Conservation (phyloP, 179 eudicot genomes). For the Beta lomatogona region DNA sequence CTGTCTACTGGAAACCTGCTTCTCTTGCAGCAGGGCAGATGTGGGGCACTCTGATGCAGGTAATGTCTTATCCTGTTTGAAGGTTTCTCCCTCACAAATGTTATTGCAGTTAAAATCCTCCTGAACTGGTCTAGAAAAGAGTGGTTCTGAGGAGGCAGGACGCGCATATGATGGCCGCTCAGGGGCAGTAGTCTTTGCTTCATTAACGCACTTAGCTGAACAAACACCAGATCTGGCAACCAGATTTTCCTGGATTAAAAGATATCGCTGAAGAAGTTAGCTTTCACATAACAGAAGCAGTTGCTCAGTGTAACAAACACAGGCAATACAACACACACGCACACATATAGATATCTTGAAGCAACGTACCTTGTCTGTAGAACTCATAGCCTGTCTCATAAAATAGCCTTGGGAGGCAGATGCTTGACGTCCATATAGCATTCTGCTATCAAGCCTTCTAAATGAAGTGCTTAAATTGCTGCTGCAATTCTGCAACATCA, state of each 20-base stretch:
- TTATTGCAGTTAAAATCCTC: slow-evolving; percentile 25
- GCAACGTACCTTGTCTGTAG: slow-evolving; percentile 44
- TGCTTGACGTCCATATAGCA: slow-evolving; percentile 64
- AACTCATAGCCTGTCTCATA: slow-evolving; percentile 59
- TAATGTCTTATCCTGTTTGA: slow-evolving; percentile 18
- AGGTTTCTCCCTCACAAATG: slow-evolving; percentile 21
- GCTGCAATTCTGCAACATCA: slow-evolving; percentile 60
- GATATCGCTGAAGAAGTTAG: background rate
- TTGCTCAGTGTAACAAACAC: background rate
- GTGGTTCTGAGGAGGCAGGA: slow-evolving; percentile 36
- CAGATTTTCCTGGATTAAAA: slow-evolving; percentile 32
- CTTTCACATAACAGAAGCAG: background rate
- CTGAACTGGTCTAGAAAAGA: slow-evolving; percentile 50
- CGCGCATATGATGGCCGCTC: slow-evolving; percentile 55
- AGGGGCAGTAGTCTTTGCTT: slow-evolving; percentile 17
- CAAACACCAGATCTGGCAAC: slow-evolving; percentile 33
- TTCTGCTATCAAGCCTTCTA: slow-evolving; percentile 57
- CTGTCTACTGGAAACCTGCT: slow-evolving; percentile 27
- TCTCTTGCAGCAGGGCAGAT: slow-evolving; percentile 43
- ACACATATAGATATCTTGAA: background rate
- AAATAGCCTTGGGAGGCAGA: slow-evolving; percentile 56
- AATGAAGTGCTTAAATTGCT: slow-evolving; percentile 49
- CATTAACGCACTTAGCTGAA: slow-evolving; percentile 23
- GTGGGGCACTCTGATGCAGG: slow-evolving; percentile 43
- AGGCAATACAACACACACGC: background rate